These are phyloP conservation scores for Bipolaris oryzae DNA, from an alignment of 2,329 filamentous ascomycete genomes.

Conservation along the genomic window DNA sequence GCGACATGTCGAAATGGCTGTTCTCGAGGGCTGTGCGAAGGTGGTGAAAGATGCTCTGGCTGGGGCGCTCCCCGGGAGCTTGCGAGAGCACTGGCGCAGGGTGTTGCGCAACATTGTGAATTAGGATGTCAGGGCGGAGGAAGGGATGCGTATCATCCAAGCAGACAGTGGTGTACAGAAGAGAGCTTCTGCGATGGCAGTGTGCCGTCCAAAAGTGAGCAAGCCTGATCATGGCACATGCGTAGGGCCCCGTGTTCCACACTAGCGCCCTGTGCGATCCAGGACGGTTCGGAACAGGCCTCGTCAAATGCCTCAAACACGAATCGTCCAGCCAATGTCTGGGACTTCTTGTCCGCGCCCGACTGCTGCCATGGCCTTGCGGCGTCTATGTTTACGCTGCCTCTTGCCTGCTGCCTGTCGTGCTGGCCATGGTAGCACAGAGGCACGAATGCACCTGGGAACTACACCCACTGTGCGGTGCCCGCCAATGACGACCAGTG, in stretches of 20 bases:
- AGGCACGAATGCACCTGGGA: not conserved
- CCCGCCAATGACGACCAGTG: conserved; percentile 20
- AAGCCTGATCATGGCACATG: conserved; percentile 23
- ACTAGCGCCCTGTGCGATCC: conserved; percentile 24
- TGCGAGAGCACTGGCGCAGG: conserved; percentile 68
- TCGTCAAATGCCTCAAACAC: conserved; percentile 33
- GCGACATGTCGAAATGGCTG: conserved; percentile 55
- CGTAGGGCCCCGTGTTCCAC: conserved; percentile 24
- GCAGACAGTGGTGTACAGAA: conserved; percentile 28
- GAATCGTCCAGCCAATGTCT: not conserved
- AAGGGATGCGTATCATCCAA: conserved; percentile 41
- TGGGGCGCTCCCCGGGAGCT: conserved; percentile 62
- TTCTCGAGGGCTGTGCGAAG: conserved; percentile 47
- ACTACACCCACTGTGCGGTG: conserved; percentile 1
- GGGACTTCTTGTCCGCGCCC: not conserved
- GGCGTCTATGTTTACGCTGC: not conserved
- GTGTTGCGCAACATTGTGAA: conserved; percentile 74
- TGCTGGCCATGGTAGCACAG: not conserved
- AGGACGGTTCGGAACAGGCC: conserved; percentile 18
- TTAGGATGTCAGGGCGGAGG: conserved; percentile 24
- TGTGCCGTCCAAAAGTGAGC: conserved; percentile 20
- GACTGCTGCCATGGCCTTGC: not conserved
- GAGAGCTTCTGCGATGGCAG: conserved; percentile 27
- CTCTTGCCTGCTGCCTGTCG: not conserved
- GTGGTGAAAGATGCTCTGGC: conserved; percentile 53